phyloP scores from a whole-genome alignment of 768 basidiomycete species.

The Pilatotrama ljubarskyi region DNA sequence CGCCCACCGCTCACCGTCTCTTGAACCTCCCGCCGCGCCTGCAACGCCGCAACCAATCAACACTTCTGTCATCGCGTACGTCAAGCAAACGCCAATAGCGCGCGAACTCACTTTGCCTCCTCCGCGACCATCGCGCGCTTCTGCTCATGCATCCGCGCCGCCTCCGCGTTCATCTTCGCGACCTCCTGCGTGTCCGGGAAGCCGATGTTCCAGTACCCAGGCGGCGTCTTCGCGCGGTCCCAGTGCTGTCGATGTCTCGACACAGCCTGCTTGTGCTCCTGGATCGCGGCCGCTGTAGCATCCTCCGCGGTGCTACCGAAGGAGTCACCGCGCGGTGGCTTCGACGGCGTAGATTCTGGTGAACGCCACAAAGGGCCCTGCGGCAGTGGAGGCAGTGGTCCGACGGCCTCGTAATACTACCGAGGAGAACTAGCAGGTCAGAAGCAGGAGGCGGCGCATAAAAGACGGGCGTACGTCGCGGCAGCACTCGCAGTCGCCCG shows the following conservation, averaged over 20 bases:
- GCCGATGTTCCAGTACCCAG: constrained; percentile 87
- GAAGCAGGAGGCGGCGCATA: not conserved
- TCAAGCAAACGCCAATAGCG: too few relatives aligned
- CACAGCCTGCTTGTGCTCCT: constrained; percentile 65
- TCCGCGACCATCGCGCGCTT: constrained; percentile 60
- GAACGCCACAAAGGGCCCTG: constrained; percentile 77
- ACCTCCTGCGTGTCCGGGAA: constrained; percentile 88
- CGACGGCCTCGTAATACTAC: constrained; percentile 80
- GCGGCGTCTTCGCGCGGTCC: constrained; percentile 73
- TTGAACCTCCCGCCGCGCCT: constrained; percentile 1
- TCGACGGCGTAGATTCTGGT: constrained; percentile 31
- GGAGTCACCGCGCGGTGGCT: constrained; percentile 12
- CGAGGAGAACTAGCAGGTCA: not conserved
- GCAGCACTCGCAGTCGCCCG: constrained; percentile 82
- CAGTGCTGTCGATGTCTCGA: constrained; percentile 75
- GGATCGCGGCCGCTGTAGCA: constrained; percentile 33
- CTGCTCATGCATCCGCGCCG: constrained; percentile 67
- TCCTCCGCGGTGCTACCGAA: not conserved
- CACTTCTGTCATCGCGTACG: too few relatives aligned
- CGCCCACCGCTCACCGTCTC: not conserved
- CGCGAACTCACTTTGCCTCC: constrained; percentile 52
- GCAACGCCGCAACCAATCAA: not conserved
- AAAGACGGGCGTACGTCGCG: constrained; percentile 52
- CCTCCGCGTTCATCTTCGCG: constrained; percentile 69
- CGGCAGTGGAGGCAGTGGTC: constrained; percentile 64